Evolutionary conservation across 768 basidiomycete species (phyloP), one percentile per base, ranked within the genome.

Genomic region (Pulveroboletus sp.): DNA sequence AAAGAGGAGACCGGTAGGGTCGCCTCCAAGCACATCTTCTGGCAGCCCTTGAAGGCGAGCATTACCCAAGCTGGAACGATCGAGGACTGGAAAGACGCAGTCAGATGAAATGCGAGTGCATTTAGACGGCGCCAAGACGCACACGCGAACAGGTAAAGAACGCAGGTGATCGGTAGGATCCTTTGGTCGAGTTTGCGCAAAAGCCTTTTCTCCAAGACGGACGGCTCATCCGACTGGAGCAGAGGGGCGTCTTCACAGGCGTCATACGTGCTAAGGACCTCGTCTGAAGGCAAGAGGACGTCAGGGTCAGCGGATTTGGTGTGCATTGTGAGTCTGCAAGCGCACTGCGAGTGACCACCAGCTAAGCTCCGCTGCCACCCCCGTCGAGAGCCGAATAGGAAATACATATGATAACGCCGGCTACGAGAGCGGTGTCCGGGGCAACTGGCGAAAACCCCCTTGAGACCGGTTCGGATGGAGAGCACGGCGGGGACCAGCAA

Each of bases 141-240:
- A 85, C 86, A 89, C 28, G 86, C 85, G 64, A 84, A 88, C 26
- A 89, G 72, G 57, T 89, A 89, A 37, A 89, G 74, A n/a, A 86
- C 57, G 58, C 85, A 88, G 2, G 81, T 72, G 39, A 88, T 80
- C 37, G 86, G 86, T 45, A 89, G 67, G 49, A 89, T 88, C 37
- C 85, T 73, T 47, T 57, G 44, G 58, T 89, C 86, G 43, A 89
- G 71, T 59, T 85, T 87, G 59, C 78, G 74, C 18, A 88, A 71
- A 2, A 89, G 74, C 24, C 58, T 65, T 51, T 61, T 71, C 62
- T 86, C 85, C 44, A 78, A 77, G 10, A 46, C 51, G 26, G 15
- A 45, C 17, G 57, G 43, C 15, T 56, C 57, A 21, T 21, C 21
- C 24, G 43, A 56, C 28, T 46, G 52, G 39, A 57, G 62, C 36